Evolutionary conservation across 78 protist species (phyloP).

Genomic region (Dictyostelium capitatum): DNA sequence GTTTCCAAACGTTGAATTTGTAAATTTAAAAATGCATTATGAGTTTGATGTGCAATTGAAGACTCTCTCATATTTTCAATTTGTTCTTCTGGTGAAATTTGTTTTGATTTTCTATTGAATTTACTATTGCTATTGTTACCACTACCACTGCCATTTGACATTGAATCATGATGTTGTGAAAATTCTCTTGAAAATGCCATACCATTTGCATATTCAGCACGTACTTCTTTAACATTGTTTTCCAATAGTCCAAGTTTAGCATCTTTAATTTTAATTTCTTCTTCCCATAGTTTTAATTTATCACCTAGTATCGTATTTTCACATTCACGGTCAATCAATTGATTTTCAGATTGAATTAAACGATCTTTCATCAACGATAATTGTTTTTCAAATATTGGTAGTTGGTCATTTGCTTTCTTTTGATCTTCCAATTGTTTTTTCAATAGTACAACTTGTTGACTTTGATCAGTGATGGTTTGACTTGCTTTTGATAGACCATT

Average conservation of each 20-base stretch:
- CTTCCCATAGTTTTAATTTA: constrained; percentile 72
- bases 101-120: constrained; percentile 36
- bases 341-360: constrained; percentile 44
- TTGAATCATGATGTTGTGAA: constrained; percentile 1
- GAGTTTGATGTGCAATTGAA: constrained; percentile 80
- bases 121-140: not conserved
- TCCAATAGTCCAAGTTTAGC: constrained; percentile 43
- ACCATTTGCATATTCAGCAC: constrained; percentile 77
- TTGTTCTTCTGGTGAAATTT: constrained; percentile 58
- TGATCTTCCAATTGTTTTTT: constrained; percentile 51
- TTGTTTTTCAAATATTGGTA: not conserved
- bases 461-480: constrained; percentile 72
- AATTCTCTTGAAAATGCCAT: constrained; percentile 69
- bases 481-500: constrained; percentile 54
- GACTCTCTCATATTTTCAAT: constrained; percentile 65
- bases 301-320: constrained; percentile 48
- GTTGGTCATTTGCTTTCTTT: constrained; percentile 6
- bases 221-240: constrained; percentile 63
- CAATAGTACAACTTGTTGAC: constrained; percentile 19
- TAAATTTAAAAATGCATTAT: constrained; percentile 56
- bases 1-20: constrained; percentile 66
- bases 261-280: constrained; percentile 73
- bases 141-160: not conserved
- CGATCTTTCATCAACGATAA: constrained; percentile 36
- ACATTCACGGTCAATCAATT: constrained; percentile 52